These are phyloP conservation scores for Pleurotus giganteus DNA, from an alignment of 768 basidiomycete species.

Conservation along the genomic window DNA sequence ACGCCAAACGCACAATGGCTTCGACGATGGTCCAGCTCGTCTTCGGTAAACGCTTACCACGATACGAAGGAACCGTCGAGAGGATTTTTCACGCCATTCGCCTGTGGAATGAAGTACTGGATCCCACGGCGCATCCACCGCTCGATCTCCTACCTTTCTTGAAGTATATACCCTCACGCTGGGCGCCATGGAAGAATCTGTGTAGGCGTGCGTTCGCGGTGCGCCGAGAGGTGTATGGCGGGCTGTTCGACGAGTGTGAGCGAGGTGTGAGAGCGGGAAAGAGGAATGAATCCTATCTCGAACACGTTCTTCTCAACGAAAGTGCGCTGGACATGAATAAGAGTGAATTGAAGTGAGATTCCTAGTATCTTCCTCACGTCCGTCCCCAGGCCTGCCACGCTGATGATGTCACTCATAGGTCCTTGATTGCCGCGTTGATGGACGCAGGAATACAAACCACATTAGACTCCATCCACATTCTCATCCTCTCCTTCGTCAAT, in stretches of 20 bases:
- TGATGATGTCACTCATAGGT: constrained; percentile 15
- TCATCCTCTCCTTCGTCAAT: constrained; percentile 23
- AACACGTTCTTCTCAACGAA: constrained; percentile 23
- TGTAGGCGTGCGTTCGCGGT: constrained; percentile 10
- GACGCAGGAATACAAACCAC: constrained; percentile 29
- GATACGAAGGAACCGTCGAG: constrained; percentile 1
- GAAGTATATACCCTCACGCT: constrained; percentile 17
- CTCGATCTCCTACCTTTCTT: constrained; percentile 15
- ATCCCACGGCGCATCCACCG: constrained; percentile 12
- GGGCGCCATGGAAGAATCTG: constrained; percentile 17
- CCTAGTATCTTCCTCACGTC: not conserved
- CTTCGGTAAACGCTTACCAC: constrained; percentile 13
- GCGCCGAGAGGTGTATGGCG: constrained; percentile 27
- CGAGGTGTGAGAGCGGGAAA: constrained; percentile 21
- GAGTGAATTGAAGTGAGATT: constrained; percentile 23
- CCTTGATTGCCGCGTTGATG: constrained; percentile 29
- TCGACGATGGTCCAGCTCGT: constrained; percentile 13
- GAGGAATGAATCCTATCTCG: constrained; percentile 29
- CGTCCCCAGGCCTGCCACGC: too few species aligned
- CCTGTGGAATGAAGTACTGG: not conserved
- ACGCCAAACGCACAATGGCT: constrained; percentile 9
- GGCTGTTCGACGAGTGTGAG: constrained; percentile 24
- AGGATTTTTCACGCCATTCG: constrained; percentile 2
- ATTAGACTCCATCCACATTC: constrained; percentile 12
- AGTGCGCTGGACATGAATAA: constrained; percentile 19